Conservation (phyloP, 306 rosid genomes). For the Prosopis cineraria region DNA sequence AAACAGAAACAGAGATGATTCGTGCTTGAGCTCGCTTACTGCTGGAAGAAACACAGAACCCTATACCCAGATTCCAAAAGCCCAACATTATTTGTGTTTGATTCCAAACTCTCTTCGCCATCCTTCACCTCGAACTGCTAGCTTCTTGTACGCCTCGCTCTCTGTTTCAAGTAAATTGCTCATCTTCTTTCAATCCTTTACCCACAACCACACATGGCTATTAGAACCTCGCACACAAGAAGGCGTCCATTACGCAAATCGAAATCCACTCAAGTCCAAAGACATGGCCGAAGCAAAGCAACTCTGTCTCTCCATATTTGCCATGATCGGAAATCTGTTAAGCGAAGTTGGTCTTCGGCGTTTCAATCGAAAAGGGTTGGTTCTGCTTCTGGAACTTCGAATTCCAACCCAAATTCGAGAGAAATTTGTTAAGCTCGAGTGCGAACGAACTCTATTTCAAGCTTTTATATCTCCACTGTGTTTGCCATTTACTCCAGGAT, state of each 20-base stretch:
- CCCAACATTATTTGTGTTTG: too few relatives aligned
- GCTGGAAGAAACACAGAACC: too few relatives aligned
- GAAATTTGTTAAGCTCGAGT: too few relatives aligned
- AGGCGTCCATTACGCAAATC: constrained; percentile 36
- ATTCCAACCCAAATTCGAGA: constrained; percentile 47
- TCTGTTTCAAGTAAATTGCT: constrained; percentile 21
- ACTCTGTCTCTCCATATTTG: constrained; percentile 48
- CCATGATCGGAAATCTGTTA: constrained; percentile 40
- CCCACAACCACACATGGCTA: constrained; percentile 43
- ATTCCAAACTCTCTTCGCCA: too few relatives aligned
- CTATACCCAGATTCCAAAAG: too few relatives aligned
- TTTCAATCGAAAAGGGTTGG: constrained; percentile 42
- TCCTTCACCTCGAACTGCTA: too few relatives aligned
- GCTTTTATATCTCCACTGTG: too few relatives aligned
- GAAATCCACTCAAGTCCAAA: constrained; percentile 22
- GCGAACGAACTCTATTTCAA: constrained; percentile 47
- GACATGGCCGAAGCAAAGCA: constrained; percentile 28
- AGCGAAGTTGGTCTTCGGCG: constrained; percentile 42
- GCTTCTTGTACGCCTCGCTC: too few relatives aligned
- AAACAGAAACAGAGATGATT: too few relatives aligned
- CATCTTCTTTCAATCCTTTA: constrained; percentile 30
- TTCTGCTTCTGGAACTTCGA: constrained; percentile 46
- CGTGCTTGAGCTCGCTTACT: too few relatives aligned
- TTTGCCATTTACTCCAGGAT: too few relatives aligned
- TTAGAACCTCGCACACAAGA: constrained; percentile 61